Evolutionary conservation across 2,329 filamentous ascomycete species (phyloP), one percentile per base, ranked within the genome.

Genomic region (Annulohypoxylon truncatum): DNA sequence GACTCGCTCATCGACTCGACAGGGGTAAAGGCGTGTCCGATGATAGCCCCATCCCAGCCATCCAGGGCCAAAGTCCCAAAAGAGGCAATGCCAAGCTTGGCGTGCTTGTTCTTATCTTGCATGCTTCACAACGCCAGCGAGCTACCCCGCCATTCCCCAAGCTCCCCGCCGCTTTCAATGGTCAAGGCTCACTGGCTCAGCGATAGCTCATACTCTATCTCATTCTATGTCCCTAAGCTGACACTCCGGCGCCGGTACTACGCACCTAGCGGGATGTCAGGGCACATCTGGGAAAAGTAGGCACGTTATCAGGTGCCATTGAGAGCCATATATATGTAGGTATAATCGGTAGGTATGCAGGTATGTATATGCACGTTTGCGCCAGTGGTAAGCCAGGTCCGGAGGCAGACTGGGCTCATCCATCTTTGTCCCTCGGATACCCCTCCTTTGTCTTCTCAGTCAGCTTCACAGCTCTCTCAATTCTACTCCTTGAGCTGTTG

Each of bases 241-340:
- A 57, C 56, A 38, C 54, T 33, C 31, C 29, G 26, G 35, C 12
- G 12, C 28, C 56, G 38, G 44, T 50, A 31, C 48, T 67, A 13
- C n/a, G n/a, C n/a, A 57, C 58, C 58, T 57, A 55, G 61, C 47
- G 58, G 42, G 40, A 52, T 48, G 18, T 8, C 51, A 64, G 66
- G 58, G 61, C 55, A 55, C 47, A 54, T 59, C 55, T 61, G 61
- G 61, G 63, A 31, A 24, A 38, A 57, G 52, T 40, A 61, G 66
- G 67, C 64, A 70, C 67, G 64, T 59, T 70, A 65, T 69, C 60
- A 64, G 31, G 44, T 64, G 64, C 51, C 57, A 66, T 68, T 24
- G 33, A 52, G 61, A 61, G 58, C 56, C 42, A 53, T 61, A 58
- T 28, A 28, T 42, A 20, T 42, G 9, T 12, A 20, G 38, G 15